Percentiles rank a stretch among this genome's conserved stretches.
Evolutionary conservation across 2,329 filamentous ascomycete genomes (phyloP).

Genomic region (Talaromyces sp.): DNA sequence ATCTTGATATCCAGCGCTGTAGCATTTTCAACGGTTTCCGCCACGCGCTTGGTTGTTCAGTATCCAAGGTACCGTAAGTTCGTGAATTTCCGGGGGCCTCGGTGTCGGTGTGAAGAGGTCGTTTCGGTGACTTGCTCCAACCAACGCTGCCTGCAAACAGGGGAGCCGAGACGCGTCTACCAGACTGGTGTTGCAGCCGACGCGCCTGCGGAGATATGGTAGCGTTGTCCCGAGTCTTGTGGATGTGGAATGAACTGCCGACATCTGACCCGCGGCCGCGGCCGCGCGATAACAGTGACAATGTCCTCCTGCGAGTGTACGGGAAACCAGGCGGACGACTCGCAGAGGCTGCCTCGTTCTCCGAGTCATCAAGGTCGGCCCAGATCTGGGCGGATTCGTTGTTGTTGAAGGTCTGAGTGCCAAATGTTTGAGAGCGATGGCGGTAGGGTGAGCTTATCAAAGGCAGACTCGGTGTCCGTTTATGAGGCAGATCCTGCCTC

Average conservation of each 20-base stretch:
- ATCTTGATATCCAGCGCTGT: background rate
- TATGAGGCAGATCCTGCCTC: slow-evolving; percentile 22
- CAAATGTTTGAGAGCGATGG: slow-evolving; percentile 47
- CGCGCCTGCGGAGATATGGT: slow-evolving; percentile 10
- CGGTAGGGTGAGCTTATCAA: slow-evolving; percentile 20
- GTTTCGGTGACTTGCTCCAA: background rate
- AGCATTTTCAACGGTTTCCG: background rate
- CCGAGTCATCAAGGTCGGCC: slow-evolving; percentile 78
- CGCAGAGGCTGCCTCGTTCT: slow-evolving; percentile 25
- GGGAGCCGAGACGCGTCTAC: slow-evolving; percentile 23
- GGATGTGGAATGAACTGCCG: background rate
- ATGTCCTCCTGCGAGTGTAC: slow-evolving; percentile 5
- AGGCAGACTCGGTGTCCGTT: slow-evolving; percentile 30
- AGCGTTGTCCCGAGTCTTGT: slow-evolving; percentile 1
- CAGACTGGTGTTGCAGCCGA: slow-evolving; percentile 12
- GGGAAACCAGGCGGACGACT: background rate
- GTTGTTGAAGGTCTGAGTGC: slow-evolving; percentile 49
- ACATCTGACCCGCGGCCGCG: background rate
- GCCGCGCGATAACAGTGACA: slow-evolving; percentile 4
- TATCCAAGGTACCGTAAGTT: slow-evolving; percentile 12
- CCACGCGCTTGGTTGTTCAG: slow-evolving; percentile 5
- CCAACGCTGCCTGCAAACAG: slow-evolving; percentile 15
- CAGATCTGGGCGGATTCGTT: slow-evolving; percentile 75
- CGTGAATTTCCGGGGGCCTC: background rate
- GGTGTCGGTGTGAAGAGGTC: background rate